Evolutionary conservation across 768 basidiomycete genomes (phyloP), one percentile per base, ranked within the genome.

Genomic region (Boletus coccyginus): DNA sequence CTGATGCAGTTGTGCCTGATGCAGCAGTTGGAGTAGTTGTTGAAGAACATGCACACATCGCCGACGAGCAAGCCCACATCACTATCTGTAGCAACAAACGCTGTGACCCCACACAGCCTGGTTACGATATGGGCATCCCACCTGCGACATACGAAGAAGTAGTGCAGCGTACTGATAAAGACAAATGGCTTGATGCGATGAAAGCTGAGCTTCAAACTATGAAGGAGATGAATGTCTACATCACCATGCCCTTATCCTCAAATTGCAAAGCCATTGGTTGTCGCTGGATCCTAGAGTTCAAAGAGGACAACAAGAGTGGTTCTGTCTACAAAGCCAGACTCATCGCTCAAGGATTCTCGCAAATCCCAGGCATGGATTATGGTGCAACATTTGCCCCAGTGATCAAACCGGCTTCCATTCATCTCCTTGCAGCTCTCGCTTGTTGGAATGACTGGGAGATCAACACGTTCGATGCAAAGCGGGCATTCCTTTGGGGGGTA

Each of bases 241-340:
- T 6, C 2, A 12, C 12, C 36, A 36, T 13, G 1, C 11, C 12
- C 5, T 36, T 36, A 16, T 13, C 36, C 5, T 12, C 12, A 36
- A 36, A 36, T 11, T 13, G 36, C 12, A 36, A 36, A 16, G 42
- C 29, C 0, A 56, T 56, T 3, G 43, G 49, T 9, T 45, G 36
- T 24, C 24, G 33, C 0, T 56, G 55, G 55, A 48, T 56, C 27
- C n/a, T 56, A 0, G 38, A 56, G 33, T 56, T 56, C 43, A 56
- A 56, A 13, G 36, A 39, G 8, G 29, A 50, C 35, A 45, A 56
- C 27, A 56, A 56, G 2, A 49, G 42, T 0, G 27, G 48, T 10
- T 52, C 43, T 48, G 21, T 41, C 2, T 35, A 35, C 13, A 35
- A 35, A 7, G 33, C 33, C 3, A 9, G 13, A 10, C 33, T 35